Evolutionary conservation across 2,329 filamentous ascomycete genomes (phyloP).

Genomic region (Alternaria consortialis): DNA sequence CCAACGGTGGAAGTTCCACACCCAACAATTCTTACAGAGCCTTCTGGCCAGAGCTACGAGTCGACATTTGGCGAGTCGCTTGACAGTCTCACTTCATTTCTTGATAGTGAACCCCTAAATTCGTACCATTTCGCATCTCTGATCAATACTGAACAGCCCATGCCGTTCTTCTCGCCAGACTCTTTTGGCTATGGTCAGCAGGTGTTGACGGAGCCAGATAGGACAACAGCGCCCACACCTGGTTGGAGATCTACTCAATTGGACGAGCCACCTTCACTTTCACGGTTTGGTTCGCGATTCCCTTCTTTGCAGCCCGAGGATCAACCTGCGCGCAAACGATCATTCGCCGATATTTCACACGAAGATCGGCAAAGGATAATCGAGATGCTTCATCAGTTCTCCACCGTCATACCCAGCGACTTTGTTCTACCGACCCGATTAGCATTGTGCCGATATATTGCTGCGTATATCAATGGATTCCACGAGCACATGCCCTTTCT

Average conservation of each 20-base stretch:
- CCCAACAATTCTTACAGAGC: conserved; percentile 5
- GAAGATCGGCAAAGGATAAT: conserved; percentile 58
- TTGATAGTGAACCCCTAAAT: conserved; percentile 50
- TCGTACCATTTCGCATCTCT: conserved; percentile 53
- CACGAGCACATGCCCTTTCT: conserved; percentile 69
- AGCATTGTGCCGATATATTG: conserved; percentile 73
- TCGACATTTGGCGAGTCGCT: conserved; percentile 44
- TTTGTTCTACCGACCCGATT: conserved; percentile 75
- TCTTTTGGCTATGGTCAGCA: conserved; percentile 46
- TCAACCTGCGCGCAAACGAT: conserved; percentile 20
- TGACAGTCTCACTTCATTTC: conserved; percentile 50
- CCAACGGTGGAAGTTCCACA: conserved; percentile 27
- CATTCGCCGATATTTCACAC: conserved; percentile 47
- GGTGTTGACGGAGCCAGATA: conserved; percentile 22
- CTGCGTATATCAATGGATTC: conserved; percentile 75
- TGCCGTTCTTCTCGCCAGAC: conserved; percentile 55
- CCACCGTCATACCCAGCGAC: conserved; percentile 66
- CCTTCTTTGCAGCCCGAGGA: conserved; percentile 53
- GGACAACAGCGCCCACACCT: conserved; percentile 8
- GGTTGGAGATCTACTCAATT: conserved; percentile 26
- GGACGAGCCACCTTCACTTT: conserved; percentile 46
- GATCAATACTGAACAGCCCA: conserved; percentile 53
- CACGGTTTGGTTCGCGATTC: conserved; percentile 51
- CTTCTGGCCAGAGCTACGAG: conserved; percentile 18
- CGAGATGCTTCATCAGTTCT: conserved; percentile 69